phyloP scores from a whole-genome alignment of 495 filamentous ascomycete species.

The Penicillium mononematosum region DNA sequence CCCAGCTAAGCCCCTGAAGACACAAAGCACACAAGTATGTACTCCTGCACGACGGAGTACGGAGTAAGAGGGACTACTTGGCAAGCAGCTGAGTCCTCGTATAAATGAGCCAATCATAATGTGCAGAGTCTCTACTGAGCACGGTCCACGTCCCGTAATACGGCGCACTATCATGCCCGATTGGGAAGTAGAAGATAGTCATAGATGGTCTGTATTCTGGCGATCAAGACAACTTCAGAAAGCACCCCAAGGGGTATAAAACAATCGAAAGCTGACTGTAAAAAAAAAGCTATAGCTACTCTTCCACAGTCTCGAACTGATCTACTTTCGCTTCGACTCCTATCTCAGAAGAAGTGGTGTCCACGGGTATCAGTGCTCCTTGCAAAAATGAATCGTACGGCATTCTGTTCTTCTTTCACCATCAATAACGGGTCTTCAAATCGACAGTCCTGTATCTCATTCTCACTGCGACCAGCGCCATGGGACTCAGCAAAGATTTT shows the following conservation, averaged over 20 bases:
- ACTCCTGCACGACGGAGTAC: no score
- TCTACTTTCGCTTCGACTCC: neutral
- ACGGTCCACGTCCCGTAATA: neutral
- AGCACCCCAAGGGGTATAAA: neutral
- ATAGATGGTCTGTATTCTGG: neutral
- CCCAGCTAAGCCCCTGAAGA: neutral
- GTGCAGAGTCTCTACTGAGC: neutral
- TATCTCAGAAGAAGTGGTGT: neutral
- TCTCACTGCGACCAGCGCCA: constrained; percentile 5
- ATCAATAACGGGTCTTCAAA: neutral
- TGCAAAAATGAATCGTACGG: neutral
- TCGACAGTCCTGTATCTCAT: neutral
- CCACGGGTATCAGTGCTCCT: neutral
- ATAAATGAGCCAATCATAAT: neutral
- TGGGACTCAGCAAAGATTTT: constrained; percentile 10
- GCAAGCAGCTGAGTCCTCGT: no score
- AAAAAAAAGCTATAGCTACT: neutral
- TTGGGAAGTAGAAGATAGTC: neutral
- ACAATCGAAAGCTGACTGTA: neutral
- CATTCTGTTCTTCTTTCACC: neutral
- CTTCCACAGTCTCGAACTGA: neutral
- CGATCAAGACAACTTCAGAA: neutral
- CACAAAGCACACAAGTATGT: no score
- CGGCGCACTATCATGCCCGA: constrained; percentile 12
- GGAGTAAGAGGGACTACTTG: no score